Percentiles rank a stretch among this genome's conserved stretches.
phyloP scores from a whole-genome alignment of 2,329 filamentous ascomycete species.

The Didymella pinodella region DNA sequence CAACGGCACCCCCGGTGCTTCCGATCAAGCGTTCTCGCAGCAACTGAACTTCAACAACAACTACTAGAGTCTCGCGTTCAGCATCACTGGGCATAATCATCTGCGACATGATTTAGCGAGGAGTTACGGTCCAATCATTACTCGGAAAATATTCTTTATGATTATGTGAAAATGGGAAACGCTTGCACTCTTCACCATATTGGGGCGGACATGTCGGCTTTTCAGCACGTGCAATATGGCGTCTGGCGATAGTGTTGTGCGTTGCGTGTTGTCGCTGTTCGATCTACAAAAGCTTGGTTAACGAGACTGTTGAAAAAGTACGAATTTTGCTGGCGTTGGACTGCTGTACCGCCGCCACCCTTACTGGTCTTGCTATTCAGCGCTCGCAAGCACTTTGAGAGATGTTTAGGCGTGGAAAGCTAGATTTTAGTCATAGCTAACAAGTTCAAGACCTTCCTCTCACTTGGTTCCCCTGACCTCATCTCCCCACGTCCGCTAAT shows the following conservation, averaged over 20 bases:
- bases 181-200: constrained; percentile 13
- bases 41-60: constrained; percentile 34
- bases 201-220: constrained; percentile 26
- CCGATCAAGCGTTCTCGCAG: constrained; percentile 47
- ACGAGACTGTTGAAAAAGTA: constrained; percentile 16
- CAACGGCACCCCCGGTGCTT: constrained; percentile 44
- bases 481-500: neutral
- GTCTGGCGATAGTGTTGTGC: constrained; percentile 40
- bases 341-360: constrained; percentile 1
- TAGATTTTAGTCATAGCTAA: constrained; percentile 4
- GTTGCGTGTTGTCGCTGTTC: constrained; percentile 21
- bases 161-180: constrained; percentile 20
- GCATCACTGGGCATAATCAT: constrained; percentile 24
- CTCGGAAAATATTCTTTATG: constrained; percentile 23
- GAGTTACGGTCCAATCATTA: constrained; percentile 23
- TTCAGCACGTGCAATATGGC: constrained; percentile 45
- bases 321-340: constrained; percentile 6
- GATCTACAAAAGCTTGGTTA: constrained; percentile 17
- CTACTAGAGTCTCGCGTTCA: constrained; percentile 21
- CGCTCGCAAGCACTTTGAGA: constrained; percentile 1
- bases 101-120: constrained; percentile 24
- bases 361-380: constrained; percentile 5
- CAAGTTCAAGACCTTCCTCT: neutral
- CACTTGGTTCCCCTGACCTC: neutral
- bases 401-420: neutral